Conservation (phyloP, 352 stramenopile species). For the Thalassiosira hispida region DNA sequence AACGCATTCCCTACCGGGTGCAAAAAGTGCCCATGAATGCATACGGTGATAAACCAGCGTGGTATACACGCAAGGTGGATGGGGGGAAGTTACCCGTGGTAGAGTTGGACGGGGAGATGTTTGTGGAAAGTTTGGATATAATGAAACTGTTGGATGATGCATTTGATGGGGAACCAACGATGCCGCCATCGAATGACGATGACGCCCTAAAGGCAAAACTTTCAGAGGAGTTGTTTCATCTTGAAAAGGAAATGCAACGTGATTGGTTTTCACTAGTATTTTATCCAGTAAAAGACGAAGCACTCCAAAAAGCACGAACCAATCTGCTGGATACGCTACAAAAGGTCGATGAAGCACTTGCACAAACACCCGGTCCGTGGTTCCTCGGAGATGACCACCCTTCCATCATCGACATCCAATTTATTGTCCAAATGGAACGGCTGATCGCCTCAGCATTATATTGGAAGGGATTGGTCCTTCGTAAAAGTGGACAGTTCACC, state of each 20-base stretch:
- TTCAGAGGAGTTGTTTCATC: constrained; percentile 3
- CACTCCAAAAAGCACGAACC: constrained; percentile 9
- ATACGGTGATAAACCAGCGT: constrained; percentile 75
- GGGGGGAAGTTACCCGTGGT: constrained; percentile 54
- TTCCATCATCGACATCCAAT: constrained; percentile 75
- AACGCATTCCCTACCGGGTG: constrained; percentile 86
- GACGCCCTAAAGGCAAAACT: not conserved
- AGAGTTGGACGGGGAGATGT: constrained; percentile 58
- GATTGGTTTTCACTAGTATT: constrained; percentile 31
- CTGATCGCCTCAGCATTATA: constrained; percentile 72
- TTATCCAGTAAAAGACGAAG: constrained; percentile 13
- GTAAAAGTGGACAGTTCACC: constrained; percentile 24
- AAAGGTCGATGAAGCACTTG: constrained; percentile 14
- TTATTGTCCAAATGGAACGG: constrained; percentile 69
- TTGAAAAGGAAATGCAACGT: constrained; percentile 49
- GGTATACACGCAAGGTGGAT: constrained; percentile 14
- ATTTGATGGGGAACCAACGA: constrained; percentile 11
- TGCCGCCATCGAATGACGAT: not conserved
- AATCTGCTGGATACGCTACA: constrained; percentile 2
- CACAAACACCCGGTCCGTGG: constrained; percentile 5
- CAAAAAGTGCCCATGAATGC: constrained; percentile 88
- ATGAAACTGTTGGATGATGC: not conserved
- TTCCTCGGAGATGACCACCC: constrained; percentile 23
- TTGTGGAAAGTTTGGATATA: not conserved
- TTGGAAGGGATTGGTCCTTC: constrained; percentile 52